Base-by-base conservation (phyloP, 1,139 yeast species). In the Sugiyamaella castrensis region DNA sequence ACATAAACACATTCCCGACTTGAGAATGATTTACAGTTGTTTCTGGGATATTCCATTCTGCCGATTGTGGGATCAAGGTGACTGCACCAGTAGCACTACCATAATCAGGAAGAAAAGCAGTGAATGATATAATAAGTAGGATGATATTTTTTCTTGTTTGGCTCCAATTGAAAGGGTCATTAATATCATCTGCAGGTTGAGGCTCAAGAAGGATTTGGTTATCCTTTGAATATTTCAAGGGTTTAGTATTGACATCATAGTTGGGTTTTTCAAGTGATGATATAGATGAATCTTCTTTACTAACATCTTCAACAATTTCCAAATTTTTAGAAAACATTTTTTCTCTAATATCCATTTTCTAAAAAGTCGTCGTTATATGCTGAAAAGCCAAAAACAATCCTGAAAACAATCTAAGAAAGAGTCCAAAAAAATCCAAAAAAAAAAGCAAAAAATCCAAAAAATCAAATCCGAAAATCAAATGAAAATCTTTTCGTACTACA, bases 151-250 rank as follows among this genome's bases (percentile, higher is more conserved):
- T 75, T 38, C 77, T 63, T 35, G 52, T 52, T 7, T 44, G 53
- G 0, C 71, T 38, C 80, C 80, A 75, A 56, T 73, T 74, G 34
- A 75, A 57, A 5, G 80, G 78, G 58, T 76, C 79, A 52, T 76
- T 72, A 15, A 79, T 77, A 56, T 75, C 74, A 46, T 67, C 47
- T 12, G 26, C 11, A 8, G 47, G 42, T 33, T 43, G 47, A 6
- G 46, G 49, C 16, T 35, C 41, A 33, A 45, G 48, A 9, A 41
- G 3, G 24, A 19, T 19, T 19, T 19, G 3, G 5, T 19, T 19
- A 19, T 19, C 24, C 5, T 3, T 19, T 19, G 24, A 19, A 19
- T 19, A 19, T 19, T 19, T 19, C 5, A 19, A 19, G 5, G 24
- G 24, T 19, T 19, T 19, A 19, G 3, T 19, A 19, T 19, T 19